A percentile compares a stretch with the other conserved stretches of the same genome.
These are phyloP conservation scores for Vicia villosa DNA, from an alignment of 306 rosid genomes.

Conservation along the genomic window DNA sequence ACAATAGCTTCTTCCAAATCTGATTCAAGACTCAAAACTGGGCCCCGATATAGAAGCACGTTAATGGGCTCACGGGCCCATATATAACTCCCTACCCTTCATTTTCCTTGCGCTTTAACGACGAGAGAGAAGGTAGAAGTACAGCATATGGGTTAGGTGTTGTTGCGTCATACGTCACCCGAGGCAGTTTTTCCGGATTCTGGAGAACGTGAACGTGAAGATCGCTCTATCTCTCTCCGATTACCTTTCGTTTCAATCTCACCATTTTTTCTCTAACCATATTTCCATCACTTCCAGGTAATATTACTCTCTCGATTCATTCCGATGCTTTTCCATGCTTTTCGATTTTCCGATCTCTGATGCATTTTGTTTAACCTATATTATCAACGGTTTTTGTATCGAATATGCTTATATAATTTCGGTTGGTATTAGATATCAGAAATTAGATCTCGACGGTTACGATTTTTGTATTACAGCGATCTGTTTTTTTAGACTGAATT, in stretches of 20 bases:
- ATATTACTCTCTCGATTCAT: constrained; percentile 12
- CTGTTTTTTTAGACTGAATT: not conserved
- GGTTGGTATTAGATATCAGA: not conserved
- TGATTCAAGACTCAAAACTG: not conserved
- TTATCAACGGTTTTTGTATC: too few species aligned
- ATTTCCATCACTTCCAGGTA: constrained; percentile 32
- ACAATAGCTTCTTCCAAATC: too few species aligned
- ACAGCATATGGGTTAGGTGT: constrained; percentile 31
- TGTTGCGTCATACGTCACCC: constrained; percentile 37
- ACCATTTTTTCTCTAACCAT: not conserved
- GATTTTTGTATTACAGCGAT: constrained; percentile 24
- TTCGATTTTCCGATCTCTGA: constrained; percentile 14
- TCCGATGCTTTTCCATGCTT: not conserved
- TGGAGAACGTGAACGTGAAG: constrained; percentile 43
- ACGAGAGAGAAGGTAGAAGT: too few species aligned
- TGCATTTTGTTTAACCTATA: not conserved
- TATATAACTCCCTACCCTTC: too few species aligned
- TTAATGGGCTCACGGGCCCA: not conserved
- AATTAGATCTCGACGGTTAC: constrained; percentile 13
- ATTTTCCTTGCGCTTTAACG: too few species aligned
- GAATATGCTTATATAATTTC: too few species aligned
- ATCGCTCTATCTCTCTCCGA: constrained; percentile 31
- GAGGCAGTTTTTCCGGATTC: constrained; percentile 29
- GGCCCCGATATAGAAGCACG: not conserved
- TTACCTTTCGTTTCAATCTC: constrained; percentile 14